These are phyloP conservation scores for Colletotrichum sp. DNA, from an alignment of 2,329 filamentous ascomycete species.

Conservation along the genomic window DNA sequence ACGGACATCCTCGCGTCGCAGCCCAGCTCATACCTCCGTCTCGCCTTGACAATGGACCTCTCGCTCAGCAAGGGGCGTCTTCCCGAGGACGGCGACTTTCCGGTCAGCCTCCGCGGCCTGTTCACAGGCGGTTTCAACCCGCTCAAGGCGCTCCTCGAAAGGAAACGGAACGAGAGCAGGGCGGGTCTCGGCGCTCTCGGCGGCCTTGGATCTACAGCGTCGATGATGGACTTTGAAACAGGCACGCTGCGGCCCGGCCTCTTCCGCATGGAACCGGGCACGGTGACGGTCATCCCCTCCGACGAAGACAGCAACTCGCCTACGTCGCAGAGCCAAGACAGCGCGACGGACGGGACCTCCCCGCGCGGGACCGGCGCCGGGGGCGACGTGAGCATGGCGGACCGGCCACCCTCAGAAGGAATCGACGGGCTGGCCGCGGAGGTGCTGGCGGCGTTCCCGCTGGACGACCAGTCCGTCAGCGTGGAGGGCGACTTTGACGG, in stretches of 20 bases:
- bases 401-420: slow-evolving; percentile 27
- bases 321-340: slow-evolving; percentile 2
- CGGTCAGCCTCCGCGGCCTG: slow-evolving; percentile 39
- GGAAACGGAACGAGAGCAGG: slow-evolving; percentile 21
- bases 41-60: slow-evolving; percentile 48
- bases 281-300: slow-evolving; percentile 17
- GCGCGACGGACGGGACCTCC: slow-evolving; percentile 10
- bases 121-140: slow-evolving; percentile 42
- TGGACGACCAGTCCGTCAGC: slow-evolving; percentile 28
- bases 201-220: neutral
- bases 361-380: neutral
- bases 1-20: slow-evolving; percentile 45
- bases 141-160: slow-evolving; percentile 34
- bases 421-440: slow-evolving; percentile 35
- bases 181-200: neutral
- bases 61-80: slow-evolving; percentile 46
- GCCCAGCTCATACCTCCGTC: slow-evolving; percentile 43
- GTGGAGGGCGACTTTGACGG: slow-evolving; percentile 26
- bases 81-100: slow-evolving; percentile 44
- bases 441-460: slow-evolving; percentile 35
- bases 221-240: slow-evolving; percentile 10
- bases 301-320: slow-evolving; percentile 25
- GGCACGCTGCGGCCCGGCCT: slow-evolving; percentile 5
- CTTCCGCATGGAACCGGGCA: slow-evolving; percentile 15
- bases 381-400: slow-evolving; percentile 14